These are phyloP conservation scores for Fusarium pseudocircinatum DNA, from an alignment of 2,329 filamentous ascomycete genomes.

Conservation along the genomic window DNA sequence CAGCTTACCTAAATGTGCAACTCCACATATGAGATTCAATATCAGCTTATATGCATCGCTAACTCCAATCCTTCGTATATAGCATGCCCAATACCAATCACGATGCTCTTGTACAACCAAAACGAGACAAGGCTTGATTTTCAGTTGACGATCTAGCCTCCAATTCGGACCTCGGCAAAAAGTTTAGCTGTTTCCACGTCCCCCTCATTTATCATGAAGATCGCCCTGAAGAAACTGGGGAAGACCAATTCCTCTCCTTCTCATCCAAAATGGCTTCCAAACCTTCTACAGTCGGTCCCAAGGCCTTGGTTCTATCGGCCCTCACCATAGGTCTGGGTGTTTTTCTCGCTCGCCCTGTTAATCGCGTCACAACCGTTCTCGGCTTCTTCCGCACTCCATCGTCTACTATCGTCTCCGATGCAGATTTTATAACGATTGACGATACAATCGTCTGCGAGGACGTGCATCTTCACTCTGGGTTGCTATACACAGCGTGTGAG, in stretches of 20 bases:
- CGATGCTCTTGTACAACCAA: not conserved
- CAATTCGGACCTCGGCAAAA: not conserved
- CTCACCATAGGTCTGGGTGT: not conserved
- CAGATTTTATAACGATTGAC: slow-evolving; percentile 53
- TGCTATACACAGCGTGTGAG: slow-evolving; percentile 67
- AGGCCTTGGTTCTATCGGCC: not conserved
- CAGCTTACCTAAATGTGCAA: not conserved
- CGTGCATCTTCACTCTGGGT: slow-evolving; percentile 62
- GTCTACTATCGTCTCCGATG: slow-evolving; percentile 31
- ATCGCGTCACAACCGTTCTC: slow-evolving; percentile 24
- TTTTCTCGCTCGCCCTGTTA: not conserved
- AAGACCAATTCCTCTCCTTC: not conserved
- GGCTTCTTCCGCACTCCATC: slow-evolving; percentile 43
- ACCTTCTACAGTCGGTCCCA: not conserved
- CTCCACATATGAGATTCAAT: not conserved
- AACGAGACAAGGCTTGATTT: not conserved
- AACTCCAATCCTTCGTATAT: not conserved
- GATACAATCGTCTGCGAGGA: slow-evolving; percentile 69
- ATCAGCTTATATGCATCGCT: not conserved
- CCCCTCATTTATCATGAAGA: slow-evolving; percentile 1
- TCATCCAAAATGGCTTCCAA: not conserved
- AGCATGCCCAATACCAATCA: not conserved
- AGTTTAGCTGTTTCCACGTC: not conserved
- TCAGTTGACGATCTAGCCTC: not conserved
- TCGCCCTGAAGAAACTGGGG: not conserved